These are phyloP conservation scores for Medicago lupulina DNA, from an alignment of 306 rosid genomes.

Conservation along the genomic window DNA sequence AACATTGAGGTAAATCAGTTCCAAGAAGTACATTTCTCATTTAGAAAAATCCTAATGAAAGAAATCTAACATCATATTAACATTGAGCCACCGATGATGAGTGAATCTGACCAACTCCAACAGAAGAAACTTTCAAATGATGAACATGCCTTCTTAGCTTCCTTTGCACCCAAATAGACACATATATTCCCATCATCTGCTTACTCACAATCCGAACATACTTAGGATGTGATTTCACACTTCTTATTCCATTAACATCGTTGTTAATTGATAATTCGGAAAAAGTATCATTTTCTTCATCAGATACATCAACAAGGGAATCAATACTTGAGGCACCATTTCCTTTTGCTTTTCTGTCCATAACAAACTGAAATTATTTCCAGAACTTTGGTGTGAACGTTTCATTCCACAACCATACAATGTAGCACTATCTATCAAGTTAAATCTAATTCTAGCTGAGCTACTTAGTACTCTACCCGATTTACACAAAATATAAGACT, in stretches of 20 bases:
- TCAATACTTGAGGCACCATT: slow-evolving; percentile 44
- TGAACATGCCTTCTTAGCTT: slow-evolving; percentile 80
- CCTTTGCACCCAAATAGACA: no score
- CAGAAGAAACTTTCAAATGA: slow-evolving; percentile 84
- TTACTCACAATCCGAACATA: slow-evolving; percentile 84
- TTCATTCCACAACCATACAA: slow-evolving; percentile 48
- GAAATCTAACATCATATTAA: not conserved
- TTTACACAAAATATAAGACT: no score
- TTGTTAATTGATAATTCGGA: slow-evolving; percentile 49
- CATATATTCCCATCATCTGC: slow-evolving; percentile 96
- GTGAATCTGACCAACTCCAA: slow-evolving; percentile 71
- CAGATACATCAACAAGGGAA: slow-evolving; percentile 45
- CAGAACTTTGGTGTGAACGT: slow-evolving; percentile 67
- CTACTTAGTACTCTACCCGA: slow-evolving; percentile 65
- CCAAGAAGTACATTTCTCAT: not conserved
- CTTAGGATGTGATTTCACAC: slow-evolving; percentile 46
- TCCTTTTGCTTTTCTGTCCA: slow-evolving; percentile 48
- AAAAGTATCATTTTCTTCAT: slow-evolving; percentile 66
- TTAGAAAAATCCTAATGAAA: no score
- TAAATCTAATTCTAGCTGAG: slow-evolving; percentile 67
- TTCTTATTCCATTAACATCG: not conserved
- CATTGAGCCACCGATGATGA: no score
- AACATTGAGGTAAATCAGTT: no score
- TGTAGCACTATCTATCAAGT: slow-evolving; percentile 47
- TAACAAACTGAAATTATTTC: slow-evolving; percentile 58